phyloP scores from a whole-genome alignment of 805 yeast species.

The Candida arabinofermentans region DNA sequence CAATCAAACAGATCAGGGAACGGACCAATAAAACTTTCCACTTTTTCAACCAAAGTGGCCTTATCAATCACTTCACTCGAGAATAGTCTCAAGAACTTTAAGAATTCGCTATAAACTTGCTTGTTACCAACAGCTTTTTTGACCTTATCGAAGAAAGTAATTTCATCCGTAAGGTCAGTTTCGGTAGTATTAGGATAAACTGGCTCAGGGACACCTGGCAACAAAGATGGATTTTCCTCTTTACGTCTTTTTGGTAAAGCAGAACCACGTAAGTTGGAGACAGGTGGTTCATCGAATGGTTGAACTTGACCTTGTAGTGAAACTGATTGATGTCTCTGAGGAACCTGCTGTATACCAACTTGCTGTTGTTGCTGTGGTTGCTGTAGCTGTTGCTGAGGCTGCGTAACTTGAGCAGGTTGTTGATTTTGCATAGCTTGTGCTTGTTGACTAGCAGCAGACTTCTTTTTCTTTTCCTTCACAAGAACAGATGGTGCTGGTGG shows the following conservation, averaged over 20 bases:
- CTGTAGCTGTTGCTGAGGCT: conserved; percentile 21
- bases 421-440: conserved; percentile 13
- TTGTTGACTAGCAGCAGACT: conserved; percentile 19
- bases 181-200: conserved; percentile 52
- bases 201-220: conserved; percentile 87
- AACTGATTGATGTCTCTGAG: not conserved
- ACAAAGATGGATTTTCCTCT: conserved; percentile 59
- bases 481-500: conserved; percentile 18
- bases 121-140: conserved; percentile 85
- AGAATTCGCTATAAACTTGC: conserved; percentile 86
- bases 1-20: conserved; percentile 77
- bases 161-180: conserved; percentile 74
- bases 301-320: conserved; percentile 17
- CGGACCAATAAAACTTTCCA: conserved; percentile 79
- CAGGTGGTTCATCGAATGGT: conserved; percentile 41
- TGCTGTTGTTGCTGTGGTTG: conserved; percentile 11
- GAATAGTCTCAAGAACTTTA: conserved; percentile 80
- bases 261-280: conserved; percentile 42
- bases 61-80: conserved; percentile 90
- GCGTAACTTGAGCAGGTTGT: too few relatives aligned
- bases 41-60: conserved; percentile 74
- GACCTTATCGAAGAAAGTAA: conserved; percentile 86
- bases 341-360: conserved; percentile 4
- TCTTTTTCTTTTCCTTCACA: conserved; percentile 27
- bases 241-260: conserved; percentile 19